phyloP scores from a whole-genome alignment of 2,329 filamentous ascomycete genomes.

The Pseudogymnoascus sp. region DNA sequence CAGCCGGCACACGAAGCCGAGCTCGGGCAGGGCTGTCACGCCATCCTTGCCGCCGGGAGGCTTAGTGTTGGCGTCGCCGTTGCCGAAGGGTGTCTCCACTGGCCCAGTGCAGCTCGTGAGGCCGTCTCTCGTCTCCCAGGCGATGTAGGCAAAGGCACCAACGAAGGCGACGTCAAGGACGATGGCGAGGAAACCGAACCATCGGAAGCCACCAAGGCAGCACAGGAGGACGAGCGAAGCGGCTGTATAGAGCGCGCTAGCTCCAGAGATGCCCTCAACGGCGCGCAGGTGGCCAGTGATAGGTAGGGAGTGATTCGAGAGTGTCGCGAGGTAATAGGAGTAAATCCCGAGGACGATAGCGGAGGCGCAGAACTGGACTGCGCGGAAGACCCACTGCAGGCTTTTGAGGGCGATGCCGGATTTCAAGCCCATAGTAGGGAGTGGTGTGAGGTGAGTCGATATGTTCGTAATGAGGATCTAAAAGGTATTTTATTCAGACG shows the following conservation, averaged over 20 bases:
- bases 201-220: slow-evolving; percentile 65
- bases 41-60: slow-evolving; percentile 25
- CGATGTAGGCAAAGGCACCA: slow-evolving; percentile 74
- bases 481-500: not conserved
- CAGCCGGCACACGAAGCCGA: slow-evolving; percentile 61
- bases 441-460: not conserved
- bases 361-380: slow-evolving; percentile 64
- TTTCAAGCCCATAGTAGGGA: slow-evolving; percentile 44
- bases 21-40: slow-evolving; percentile 31
- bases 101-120: slow-evolving; percentile 55
- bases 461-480: not conserved
- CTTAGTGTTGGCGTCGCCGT: slow-evolving; percentile 41
- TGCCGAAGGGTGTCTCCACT: slow-evolving; percentile 62
- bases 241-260: slow-evolving; percentile 65
- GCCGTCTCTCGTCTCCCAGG: slow-evolving; percentile 63
- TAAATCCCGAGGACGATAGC: slow-evolving; percentile 70
- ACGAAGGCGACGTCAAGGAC: slow-evolving; percentile 70
- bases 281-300: slow-evolving; percentile 63
- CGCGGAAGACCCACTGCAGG: slow-evolving; percentile 62
- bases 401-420: slow-evolving; percentile 58
- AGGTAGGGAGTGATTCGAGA: slow-evolving; percentile 52
- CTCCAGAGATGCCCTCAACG: slow-evolving; percentile 70
- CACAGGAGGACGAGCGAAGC: slow-evolving; percentile 67
- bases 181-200: slow-evolving; percentile 67
- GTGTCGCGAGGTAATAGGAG: slow-evolving; percentile 74